These are phyloP conservation scores for Camellia japonica DNA, from an alignment of 148 eudicot species.

Conservation along the genomic window DNA sequence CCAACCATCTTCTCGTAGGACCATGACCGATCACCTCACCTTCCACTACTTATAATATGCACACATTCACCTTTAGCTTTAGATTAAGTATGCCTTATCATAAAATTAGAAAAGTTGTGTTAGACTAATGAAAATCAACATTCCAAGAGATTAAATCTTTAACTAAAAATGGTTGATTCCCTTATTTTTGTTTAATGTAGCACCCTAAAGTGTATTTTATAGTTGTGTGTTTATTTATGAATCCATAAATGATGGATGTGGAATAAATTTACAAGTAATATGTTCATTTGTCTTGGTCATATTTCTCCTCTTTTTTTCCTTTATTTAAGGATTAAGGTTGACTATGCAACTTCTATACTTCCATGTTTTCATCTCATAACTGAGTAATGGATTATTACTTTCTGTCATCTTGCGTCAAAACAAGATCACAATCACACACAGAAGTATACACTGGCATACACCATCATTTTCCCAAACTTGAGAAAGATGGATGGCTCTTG, in stretches of 20 bases:
- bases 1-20: too few species aligned
- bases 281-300: not conserved
- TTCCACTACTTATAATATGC: too few species aligned
- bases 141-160: not conserved
- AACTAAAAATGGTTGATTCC: not conserved
- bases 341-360: not conserved
- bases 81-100: not conserved
- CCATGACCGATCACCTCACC: too few species aligned
- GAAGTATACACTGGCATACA: conserved; percentile 2
- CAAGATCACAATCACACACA: not conserved
- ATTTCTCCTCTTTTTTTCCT: not conserved
- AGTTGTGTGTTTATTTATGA: not conserved
- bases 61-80: not conserved
- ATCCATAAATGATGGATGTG: not conserved
- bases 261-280: not conserved
- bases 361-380: not conserved
- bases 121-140: not conserved
- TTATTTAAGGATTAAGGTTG: not conserved
- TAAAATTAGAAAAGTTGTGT: not conserved
- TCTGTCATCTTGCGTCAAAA: not conserved
- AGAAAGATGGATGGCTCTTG: not conserved
- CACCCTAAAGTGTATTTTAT: not conserved
- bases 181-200: not conserved
- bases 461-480: not conserved
- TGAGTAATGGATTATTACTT: not conserved